Percentiles rank a stretch among this genome's conserved stretches.
Evolutionary conservation across 169 alveolate species (phyloP).

Genomic region (Plasmodium cynomolgi): DNA sequence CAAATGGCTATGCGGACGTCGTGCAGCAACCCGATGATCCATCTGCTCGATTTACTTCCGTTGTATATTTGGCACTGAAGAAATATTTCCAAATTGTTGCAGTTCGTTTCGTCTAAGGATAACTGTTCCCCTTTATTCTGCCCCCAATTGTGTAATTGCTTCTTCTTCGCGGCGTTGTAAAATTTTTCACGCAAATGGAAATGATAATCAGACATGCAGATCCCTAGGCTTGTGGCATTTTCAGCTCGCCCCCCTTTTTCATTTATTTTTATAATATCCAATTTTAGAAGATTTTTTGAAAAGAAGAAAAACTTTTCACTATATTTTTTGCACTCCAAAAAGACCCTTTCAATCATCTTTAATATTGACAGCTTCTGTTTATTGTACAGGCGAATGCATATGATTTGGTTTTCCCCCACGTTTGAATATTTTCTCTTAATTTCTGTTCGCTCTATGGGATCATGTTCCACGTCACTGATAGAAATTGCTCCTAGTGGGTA

Average conservation of each 20-base stretch:
- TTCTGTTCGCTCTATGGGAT: neutral
- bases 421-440: neutral
- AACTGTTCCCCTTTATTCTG: neutral
- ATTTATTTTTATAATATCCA: conserved; percentile 62
- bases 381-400: conserved; percentile 56
- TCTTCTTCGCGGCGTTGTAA: neutral
- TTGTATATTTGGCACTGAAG: conserved; percentile 72
- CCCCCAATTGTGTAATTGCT: neutral
- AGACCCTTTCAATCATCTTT: conserved; percentile 40
- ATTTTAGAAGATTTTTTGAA: conserved; percentile 50
- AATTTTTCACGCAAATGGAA: conserved; percentile 52
- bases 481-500: neutral
- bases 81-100: conserved; percentile 41
- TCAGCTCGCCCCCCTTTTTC: conserved; percentile 52
- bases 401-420: conserved; percentile 1
- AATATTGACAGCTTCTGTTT: neutral
- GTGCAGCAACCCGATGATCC: conserved; percentile 64
- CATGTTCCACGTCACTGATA: neutral
- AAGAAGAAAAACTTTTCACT: conserved; percentile 64
- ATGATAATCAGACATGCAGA: conserved; percentile 60
- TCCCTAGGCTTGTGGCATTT: conserved; percentile 24
- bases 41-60: conserved; percentile 69
- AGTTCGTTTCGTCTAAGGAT: neutral
- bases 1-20: conserved; percentile 59
- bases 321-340: conserved; percentile 73